These are phyloP conservation scores for Oryza glumipatula DNA, from an alignment of 176 grass and related monocot species.

Conservation along the genomic window DNA sequence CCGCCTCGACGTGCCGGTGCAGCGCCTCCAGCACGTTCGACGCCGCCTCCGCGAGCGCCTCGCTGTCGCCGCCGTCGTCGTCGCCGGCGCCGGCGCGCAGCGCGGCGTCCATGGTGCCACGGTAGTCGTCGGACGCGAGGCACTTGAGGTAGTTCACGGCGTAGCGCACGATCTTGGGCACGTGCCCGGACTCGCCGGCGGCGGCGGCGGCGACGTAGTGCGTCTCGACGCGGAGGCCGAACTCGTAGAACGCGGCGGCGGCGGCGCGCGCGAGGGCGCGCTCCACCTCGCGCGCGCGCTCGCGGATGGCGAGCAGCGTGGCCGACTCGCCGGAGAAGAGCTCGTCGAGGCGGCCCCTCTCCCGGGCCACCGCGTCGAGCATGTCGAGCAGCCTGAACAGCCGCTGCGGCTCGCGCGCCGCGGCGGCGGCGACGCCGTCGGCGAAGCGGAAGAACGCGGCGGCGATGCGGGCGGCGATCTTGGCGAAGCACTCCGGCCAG, in stretches of 20 bases:
- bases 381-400: constrained; percentile 85
- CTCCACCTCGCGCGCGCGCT: constrained; percentile 58
- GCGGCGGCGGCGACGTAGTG: constrained; percentile 28
- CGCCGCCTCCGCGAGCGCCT: constrained; percentile 40
- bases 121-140: constrained; percentile 59
- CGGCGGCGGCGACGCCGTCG: constrained; percentile 52
- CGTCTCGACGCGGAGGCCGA: constrained; percentile 64
- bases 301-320: constrained; percentile 43
- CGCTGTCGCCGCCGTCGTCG: neutral
- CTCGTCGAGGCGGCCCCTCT: constrained; percentile 34
- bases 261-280: constrained; percentile 54
- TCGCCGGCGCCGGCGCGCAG: constrained; percentile 31
- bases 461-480: constrained; percentile 60
- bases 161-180: constrained; percentile 75
- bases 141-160: constrained; percentile 72
- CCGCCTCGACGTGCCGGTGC: constrained; percentile 57
- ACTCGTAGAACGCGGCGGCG: constrained; percentile 54
- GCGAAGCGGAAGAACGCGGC: constrained; percentile 68
- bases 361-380: constrained; percentile 50
- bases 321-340: constrained; percentile 55
- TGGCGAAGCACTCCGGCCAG: constrained; percentile 73
- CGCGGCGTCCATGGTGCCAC: constrained; percentile 48
- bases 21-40: constrained; percentile 61
- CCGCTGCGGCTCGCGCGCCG: constrained; percentile 55
- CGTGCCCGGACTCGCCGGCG: constrained; percentile 19